Evolutionary conservation across 2,329 filamentous ascomycete species (phyloP), one percentile per base, ranked within the genome.

Genomic region (Hymenoscyphus occultus): DNA sequence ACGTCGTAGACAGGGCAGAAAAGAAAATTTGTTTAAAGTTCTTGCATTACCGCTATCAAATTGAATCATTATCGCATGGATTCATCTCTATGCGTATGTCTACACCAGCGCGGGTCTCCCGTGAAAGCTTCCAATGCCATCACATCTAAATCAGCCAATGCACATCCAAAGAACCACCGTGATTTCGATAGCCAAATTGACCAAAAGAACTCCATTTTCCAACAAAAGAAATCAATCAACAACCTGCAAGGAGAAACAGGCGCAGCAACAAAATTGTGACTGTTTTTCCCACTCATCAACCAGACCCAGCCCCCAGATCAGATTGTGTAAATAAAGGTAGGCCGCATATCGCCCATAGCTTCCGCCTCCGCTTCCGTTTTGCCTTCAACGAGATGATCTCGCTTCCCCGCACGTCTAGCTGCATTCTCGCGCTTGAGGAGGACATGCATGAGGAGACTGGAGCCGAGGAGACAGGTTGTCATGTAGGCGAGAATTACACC

Each of bases 401-500:
- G 81, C 72, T 81, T 76, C 0, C 91, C 91, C 1, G 78, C 80
- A 22, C 76, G 76, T 16, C 91, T 83, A 77, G 86, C 90, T 71
- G 78, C 81, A 72, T 95, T 95, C 79, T 94, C 91, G 13, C 80
- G 77, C 9, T 78, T 78, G 9, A 94, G 81, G 56, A 90, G 67
- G 1, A 83, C 65, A 65, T 87, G 83, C 77, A 91, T 90, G n/a
- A 90, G 70, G 0, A 90, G 69, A 59, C 87, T 91, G 0, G 91
- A 91, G 0, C 85, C 83, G 10, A 92, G 80, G 59, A 92, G 78
- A 70, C 87, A 91, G 3, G 90, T 64, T 1, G 84, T 78, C 75
- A 93, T 80, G 76, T 94, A 97, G 0, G 80, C 90, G 56, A 96
- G 76, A 2, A 96, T 86, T 0, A 89, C 83, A 2, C 84, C 89